Evolutionary conservation across 805 yeast genomes (phyloP), one percentile per base, ranked within the genome.

Genomic region (Lipomyces sp.): DNA sequence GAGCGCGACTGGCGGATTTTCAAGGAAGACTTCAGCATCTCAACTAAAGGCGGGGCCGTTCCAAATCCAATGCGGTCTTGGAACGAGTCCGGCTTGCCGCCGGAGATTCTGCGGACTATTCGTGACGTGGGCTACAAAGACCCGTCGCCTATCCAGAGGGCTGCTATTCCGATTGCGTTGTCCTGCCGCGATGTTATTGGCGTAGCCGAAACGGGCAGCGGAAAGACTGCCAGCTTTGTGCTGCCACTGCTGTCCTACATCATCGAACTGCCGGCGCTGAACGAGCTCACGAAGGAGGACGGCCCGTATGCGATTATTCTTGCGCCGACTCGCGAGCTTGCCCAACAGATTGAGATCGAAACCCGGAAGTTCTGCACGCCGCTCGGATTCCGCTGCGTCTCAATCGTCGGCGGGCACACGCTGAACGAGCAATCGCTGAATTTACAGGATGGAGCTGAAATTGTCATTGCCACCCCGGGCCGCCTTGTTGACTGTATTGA

Each of bases 191-290:
- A 91, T 65, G 72, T 86, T 1, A 74, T 90, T 19, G 98, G 96
- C 13, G 78, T 90, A n/a, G 97, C 98, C 0, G 89, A 89, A 59
- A 91, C 98, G 0, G 98, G 98, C 11, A 86, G 95, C 1, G 98
- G 98, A 61, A 91, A 93, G 65, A 91, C 98, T 0, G 71, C 90
- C 11, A 84, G 95, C 1, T 91, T 83, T 67, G 65, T 86, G 10
- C 67, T 91, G 1, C 98, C 98, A 0, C 68, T 87, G 44, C 63
- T 86, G 8, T 65, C 80, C 1, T 81, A 79, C 57, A 70, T 84
- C 14, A 56, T 68, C 68, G 76, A 66, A 62, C 67, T 70, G 37
- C 79, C 81, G 0, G 63, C 71, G 18, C 60, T 79, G 23, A 77
- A 75, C 49, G 75, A 70, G n/a, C 54, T 63, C 14, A 74, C 78